Base-by-base conservation (phyloP, 2,329 filamentous ascomycete genomes). In the Colletotrichum sp. region DNA sequence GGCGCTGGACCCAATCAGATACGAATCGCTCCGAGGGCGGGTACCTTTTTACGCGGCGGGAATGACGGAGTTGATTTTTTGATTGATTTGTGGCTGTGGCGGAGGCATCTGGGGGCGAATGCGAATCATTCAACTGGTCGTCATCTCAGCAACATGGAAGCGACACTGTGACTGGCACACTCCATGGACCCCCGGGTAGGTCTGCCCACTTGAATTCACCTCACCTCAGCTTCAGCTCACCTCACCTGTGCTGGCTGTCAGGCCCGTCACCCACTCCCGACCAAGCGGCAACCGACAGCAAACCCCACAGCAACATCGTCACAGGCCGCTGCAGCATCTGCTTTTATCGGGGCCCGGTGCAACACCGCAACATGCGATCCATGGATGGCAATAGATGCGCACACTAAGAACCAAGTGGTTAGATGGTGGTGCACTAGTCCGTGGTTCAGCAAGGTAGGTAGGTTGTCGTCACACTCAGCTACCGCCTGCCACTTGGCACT, bases 81-180 rank as follows among this genome's bases (percentile, higher is more conserved):
- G 13, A 68, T 69, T 72, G 70, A 72, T 64, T 65, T 68, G 72
- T 75, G 72, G 72, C 72, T 75, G 69, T 67, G 69, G 66, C 62
- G 69, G 36, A 59, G 30, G 57, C 55, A 52, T 57, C 57, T 61
- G 32, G 72, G 71, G 72, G 72, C 67, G 61, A 66, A 71, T 71
- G 72, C 72, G 61, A 65, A 74, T 74, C 67, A 74, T 65, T 64
- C n/a, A 27, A 57, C 67, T 52, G 32, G 72, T 72, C 68, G 68
- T 71, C 72, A 71, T 72, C 68, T 75, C 52, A 63, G 62, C 49
- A 36, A 30, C 49, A 69, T 67, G 34, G 72, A 16, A 39, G 36
- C 36, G 36, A 39, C 36, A 39, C 25, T 25, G 25, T 25, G 25
- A 25, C 25, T 25, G 36, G 36, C 36, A 39, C 36, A 39, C 15